These are phyloP conservation scores for Neurospora sp. DNA, from an alignment of 495 filamentous ascomycete species.

Conservation along the genomic window DNA sequence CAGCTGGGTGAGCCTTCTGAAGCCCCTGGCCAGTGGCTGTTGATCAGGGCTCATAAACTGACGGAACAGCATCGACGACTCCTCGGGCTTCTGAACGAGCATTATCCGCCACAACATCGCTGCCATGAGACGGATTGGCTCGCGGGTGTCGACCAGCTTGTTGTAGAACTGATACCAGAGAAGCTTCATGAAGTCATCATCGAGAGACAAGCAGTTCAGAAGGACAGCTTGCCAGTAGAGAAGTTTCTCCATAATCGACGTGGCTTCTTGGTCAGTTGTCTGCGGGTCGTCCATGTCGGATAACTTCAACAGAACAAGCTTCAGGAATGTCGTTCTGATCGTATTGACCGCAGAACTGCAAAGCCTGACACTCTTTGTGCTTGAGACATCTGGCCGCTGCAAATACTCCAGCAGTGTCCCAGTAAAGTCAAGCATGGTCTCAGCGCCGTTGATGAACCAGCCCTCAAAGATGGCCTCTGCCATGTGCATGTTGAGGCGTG, in stretches of 20 bases:
- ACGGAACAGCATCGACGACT: slow-evolving; percentile 59
- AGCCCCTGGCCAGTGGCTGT: slow-evolving; percentile 59
- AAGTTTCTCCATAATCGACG: slow-evolving; percentile 67
- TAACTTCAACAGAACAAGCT: slow-evolving; percentile 65
- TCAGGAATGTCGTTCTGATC: slow-evolving; percentile 65
- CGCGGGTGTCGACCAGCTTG: slow-evolving; percentile 56
- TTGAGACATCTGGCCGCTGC: slow-evolving; percentile 71
- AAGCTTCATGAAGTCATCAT: slow-evolving; percentile 66
- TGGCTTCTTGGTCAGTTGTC: slow-evolving; percentile 44
- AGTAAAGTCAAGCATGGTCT: slow-evolving; percentile 74
- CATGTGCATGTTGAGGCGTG: slow-evolving; percentile 66
- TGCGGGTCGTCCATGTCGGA: slow-evolving; percentile 67
- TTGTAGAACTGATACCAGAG: slow-evolving; percentile 86
- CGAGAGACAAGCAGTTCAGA: slow-evolving; percentile 61
- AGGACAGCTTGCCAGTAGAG: slow-evolving; percentile 93
- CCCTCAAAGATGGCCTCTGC: slow-evolving; percentile 89
- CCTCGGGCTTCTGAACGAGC: slow-evolving; percentile 85
- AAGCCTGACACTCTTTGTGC: slow-evolving; percentile 74
- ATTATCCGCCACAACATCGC: slow-evolving; percentile 82
- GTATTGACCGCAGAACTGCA: slow-evolving; percentile 69
- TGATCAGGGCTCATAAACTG: slow-evolving; percentile 60
- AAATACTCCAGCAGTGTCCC: slow-evolving; percentile 78
- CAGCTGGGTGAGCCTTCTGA: slow-evolving; percentile 72
- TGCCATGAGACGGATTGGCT: slow-evolving; percentile 60
- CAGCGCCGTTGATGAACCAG: slow-evolving; percentile 83